Evolutionary conservation across 345 rosid species (phyloP).

Genomic region (Jatropha curcas): DNA sequence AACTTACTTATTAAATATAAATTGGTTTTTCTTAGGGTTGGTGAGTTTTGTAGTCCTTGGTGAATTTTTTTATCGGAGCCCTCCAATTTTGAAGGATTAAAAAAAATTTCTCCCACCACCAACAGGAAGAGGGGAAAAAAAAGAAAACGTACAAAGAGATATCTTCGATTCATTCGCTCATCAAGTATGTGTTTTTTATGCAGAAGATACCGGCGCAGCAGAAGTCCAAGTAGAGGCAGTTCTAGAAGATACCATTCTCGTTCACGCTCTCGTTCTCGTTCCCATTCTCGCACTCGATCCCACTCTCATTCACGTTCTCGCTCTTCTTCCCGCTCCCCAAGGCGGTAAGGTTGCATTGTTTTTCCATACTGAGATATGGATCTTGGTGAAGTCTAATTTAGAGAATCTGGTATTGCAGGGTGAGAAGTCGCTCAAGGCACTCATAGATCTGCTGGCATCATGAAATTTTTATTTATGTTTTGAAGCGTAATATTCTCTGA

Average conservation of each 20-base stretch:
- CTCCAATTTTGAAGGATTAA: not conserved
- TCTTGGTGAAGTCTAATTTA: conserved; percentile 13
- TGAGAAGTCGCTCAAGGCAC: conserved; percentile 67
- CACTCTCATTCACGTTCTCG: conserved; percentile 4
- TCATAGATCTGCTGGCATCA: conserved; percentile 22
- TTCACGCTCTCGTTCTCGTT: conserved; percentile 41
- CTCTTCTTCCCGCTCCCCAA: conserved; percentile 65
- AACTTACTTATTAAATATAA: not conserved
- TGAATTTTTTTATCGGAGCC: not conserved
- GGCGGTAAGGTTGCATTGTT: conserved; percentile 35
- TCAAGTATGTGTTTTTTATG: conserved; percentile 11
- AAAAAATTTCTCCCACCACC: not conserved
- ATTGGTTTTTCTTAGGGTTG: not conserved
- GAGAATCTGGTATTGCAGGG: conserved; percentile 43
- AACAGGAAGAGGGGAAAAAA: not conserved
- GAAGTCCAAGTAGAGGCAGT: conserved; percentile 64
- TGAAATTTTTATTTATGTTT: not conserved
- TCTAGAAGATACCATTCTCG: conserved; percentile 55
- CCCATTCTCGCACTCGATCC: conserved; percentile 41
- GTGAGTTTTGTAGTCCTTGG: not conserved
- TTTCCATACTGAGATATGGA: not conserved
- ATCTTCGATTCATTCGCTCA: not conserved
- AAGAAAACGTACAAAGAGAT: too few relatives aligned
- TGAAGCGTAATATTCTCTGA: not conserved
- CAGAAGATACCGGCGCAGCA: conserved; percentile 58